These are phyloP conservation scores for Didymella pomorum DNA, from an alignment of 2,329 filamentous ascomycete genomes.

Conservation along the genomic window DNA sequence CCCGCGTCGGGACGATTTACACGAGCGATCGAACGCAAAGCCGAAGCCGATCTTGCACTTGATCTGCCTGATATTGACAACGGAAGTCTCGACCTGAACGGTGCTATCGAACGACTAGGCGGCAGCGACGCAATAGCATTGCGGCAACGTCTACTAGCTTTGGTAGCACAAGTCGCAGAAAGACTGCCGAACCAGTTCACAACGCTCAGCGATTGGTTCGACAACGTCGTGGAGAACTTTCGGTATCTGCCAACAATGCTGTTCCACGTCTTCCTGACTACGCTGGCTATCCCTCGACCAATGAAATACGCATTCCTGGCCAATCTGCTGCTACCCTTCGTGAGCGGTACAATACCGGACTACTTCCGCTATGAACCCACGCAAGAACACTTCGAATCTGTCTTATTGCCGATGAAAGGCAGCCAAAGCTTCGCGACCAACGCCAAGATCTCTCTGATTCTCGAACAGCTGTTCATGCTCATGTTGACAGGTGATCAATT, in stretches of 20 bases:
- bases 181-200: constrained; percentile 57
- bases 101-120: constrained; percentile 44
- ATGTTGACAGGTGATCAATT: constrained; percentile 40
- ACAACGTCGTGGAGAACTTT: constrained; percentile 64
- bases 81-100: constrained; percentile 15
- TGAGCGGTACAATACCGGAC: constrained; percentile 35
- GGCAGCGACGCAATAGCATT: constrained; percentile 65
- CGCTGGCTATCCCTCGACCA: constrained; percentile 54
- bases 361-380: constrained; percentile 35
- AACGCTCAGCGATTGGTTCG: constrained; percentile 64
- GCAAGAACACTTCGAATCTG: constrained; percentile 41
- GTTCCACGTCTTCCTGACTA: constrained; percentile 65
- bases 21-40: constrained; percentile 14
- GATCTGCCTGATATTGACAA: constrained; percentile 16
- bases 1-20: constrained; percentile 15
- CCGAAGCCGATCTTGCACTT: neutral
- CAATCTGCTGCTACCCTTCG: constrained; percentile 43
- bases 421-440: constrained; percentile 43
- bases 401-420: constrained; percentile 37
- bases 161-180: constrained; percentile 56
- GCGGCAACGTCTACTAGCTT: constrained; percentile 68
- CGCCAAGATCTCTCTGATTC: constrained; percentile 47
- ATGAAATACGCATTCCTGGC: constrained; percentile 59
- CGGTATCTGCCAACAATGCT: constrained; percentile 65
- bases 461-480: constrained; percentile 44